phyloP scores from a whole-genome alignment of 345 rosid genomes.

The Eucalyptus melliodora region DNA sequence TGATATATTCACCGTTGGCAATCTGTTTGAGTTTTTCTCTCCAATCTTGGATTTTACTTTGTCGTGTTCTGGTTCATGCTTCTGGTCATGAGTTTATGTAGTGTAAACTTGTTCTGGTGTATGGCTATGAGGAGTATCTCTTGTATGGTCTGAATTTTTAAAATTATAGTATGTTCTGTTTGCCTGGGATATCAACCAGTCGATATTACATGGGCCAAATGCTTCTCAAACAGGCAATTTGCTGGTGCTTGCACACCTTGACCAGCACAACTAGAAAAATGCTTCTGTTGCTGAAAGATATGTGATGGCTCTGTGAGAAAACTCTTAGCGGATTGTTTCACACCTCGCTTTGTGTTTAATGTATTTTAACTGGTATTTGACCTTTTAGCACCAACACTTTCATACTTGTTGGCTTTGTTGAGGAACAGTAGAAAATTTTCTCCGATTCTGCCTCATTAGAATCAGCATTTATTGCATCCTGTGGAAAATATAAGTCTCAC shows the following conservation, averaged over 20 bases:
- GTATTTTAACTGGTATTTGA: background rate
- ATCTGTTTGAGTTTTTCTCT: background rate
- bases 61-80: background rate
- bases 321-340: background rate
- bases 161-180: background rate
- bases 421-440: background rate
- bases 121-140: background rate
- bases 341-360: background rate
- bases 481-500: background rate
- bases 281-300: background rate
- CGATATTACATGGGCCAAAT: background rate
- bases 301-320: background rate
- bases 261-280: background rate
- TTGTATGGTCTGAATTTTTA: background rate
- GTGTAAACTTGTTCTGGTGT: background rate
- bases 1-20: background rate
- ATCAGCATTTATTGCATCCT: background rate
- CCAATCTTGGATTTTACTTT: background rate
- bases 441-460: background rate
- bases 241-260: background rate
- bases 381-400: background rate
- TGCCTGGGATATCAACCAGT: background rate
- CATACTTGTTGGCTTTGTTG: background rate
- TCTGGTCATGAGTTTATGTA: background rate
- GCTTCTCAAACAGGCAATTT: background rate